Percentiles rank a stretch among this genome's conserved stretches.
phyloP scores from a whole-genome alignment of 306 rosid species.

The Casuarina cunninghamiana region DNA sequence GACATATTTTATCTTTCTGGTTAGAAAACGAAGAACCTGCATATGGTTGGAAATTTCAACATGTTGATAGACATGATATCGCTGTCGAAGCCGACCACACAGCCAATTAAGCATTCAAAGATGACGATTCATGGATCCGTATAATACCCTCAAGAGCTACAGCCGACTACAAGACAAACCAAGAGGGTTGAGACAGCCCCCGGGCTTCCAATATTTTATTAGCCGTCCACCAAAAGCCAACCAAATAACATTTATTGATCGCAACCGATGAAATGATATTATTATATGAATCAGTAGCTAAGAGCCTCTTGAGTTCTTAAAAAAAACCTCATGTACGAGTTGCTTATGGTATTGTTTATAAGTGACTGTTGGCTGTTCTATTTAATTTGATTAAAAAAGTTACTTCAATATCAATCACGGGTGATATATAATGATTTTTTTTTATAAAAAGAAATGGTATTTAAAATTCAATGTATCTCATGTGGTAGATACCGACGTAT shows the following conservation, averaged over 20 bases:
- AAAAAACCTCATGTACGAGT: no score
- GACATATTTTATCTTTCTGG: neutral
- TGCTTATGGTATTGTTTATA: no score
- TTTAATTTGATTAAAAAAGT: no score
- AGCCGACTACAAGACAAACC: neutral
- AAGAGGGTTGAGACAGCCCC: neutral
- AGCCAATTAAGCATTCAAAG: slow-evolving; percentile 6
- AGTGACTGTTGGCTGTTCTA: no score
- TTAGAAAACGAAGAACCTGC: neutral
- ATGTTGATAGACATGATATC: neutral
- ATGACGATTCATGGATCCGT: neutral
- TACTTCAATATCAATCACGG: no score
- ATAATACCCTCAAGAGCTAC: neutral
- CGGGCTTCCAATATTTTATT: neutral
- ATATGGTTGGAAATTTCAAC: neutral
- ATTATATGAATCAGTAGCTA: no score
- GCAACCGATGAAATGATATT: no score
- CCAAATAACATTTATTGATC: neutral
- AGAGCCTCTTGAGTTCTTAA: no score
- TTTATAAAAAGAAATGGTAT: no score
- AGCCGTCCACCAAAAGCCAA: neutral
- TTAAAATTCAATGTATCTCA: no score
- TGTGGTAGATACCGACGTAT: no score
- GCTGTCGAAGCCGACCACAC: neutral
- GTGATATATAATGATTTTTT: no score